A percentile compares a stretch with the other conserved stretches of the same genome.
These are phyloP conservation scores for Neoarthrinium moseri DNA, from an alignment of 2,329 filamentous ascomycete genomes.

Conservation along the genomic window DNA sequence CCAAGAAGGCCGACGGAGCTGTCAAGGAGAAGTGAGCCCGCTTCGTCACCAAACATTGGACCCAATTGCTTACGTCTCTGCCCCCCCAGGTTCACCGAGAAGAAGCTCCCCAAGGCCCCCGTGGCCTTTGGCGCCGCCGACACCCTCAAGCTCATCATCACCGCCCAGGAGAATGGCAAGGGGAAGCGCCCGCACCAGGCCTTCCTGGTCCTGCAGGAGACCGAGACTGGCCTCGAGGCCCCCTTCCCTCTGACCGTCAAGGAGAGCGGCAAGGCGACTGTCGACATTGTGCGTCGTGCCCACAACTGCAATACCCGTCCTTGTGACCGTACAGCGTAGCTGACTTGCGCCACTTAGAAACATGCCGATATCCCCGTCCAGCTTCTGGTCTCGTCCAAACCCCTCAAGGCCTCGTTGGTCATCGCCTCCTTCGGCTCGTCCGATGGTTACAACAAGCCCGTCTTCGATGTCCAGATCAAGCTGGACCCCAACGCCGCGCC, in stretches of 20 bases:
- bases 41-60: background rate
- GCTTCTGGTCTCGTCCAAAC: slow-evolving; percentile 65
- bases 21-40: slow-evolving; percentile 66
- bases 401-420: slow-evolving; percentile 77
- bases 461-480: slow-evolving; percentile 71
- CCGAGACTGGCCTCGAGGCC: slow-evolving; percentile 74
- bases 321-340: slow-evolving; percentile 7
- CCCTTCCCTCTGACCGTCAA: slow-evolving; percentile 84
- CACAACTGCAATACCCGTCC: slow-evolving; percentile 9
- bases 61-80: slow-evolving; percentile 8
- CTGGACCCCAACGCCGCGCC: slow-evolving; percentile 61
- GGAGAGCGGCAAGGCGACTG: slow-evolving; percentile 80
- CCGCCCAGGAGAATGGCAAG: slow-evolving; percentile 74
- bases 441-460: slow-evolving; percentile 62
- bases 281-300: slow-evolving; percentile 71
- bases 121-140: slow-evolving; percentile 67
- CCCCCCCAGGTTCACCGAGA: slow-evolving; percentile 55
- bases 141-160: slow-evolving; percentile 78
- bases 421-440: slow-evolving; percentile 83
- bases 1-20: slow-evolving; percentile 61
- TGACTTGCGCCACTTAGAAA: slow-evolving; percentile 53
- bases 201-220: slow-evolving; percentile 80
- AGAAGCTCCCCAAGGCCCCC: slow-evolving; percentile 59
- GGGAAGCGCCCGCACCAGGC: slow-evolving; percentile 89
- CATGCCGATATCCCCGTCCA: slow-evolving; percentile 87